Evolutionary conservation across 2,329 filamentous ascomycete genomes (phyloP), one percentile per base, ranked within the genome.

Genomic region (Lithohypha guttulata): DNA sequence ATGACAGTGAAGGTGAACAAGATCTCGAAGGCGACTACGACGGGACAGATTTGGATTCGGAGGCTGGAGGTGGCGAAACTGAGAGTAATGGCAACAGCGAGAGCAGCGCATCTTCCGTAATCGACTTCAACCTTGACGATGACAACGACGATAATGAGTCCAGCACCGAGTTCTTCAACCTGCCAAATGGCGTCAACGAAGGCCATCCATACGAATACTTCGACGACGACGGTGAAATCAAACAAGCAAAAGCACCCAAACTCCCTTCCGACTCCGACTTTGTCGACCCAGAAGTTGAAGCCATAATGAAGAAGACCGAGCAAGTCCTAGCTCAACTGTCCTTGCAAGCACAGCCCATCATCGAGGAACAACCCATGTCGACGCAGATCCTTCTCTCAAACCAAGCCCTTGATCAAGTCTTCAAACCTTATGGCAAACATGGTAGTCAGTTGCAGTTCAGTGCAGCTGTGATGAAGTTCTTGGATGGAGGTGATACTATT

Each of bases 371-470:
- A 34, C 42, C 41, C 3, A 26, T 47, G 27, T 32, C 37, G 11
- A 51, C 49, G 17, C 45, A 47, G 22, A n/a, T 45, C 23, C 22
- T 33, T 13, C 37, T 51, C 1, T 39, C 34, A 2, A 25, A 19
- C 8, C 39, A 47, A 23, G 47, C 45, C 2, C 41, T 39, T 28
- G 25, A 30, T 2, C 20, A 35, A 13, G 26, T 51, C 10, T 51
- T 49, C 38, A 42, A 45, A 17, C 22, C 39, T 19, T 51, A 51
- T 36, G 34, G 42, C 19, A 31, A 42, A 13, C 38, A 46, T 39
- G 49, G 49, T 21, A 49, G 47, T 14, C 46, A 48, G 43, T 28
- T 34, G 4, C 43, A 44, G 6, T 44, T 51, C 18, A 41, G 34
- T 17, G 30, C 39, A 17, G 39, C 41, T 4, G 18, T 51, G 5